A percentile compares a stretch with the other conserved stretches of the same genome.
Evolutionary conservation across 1,284 basidiomycete species (phyloP).

Genomic region (Malassezia cuniculi): DNA sequence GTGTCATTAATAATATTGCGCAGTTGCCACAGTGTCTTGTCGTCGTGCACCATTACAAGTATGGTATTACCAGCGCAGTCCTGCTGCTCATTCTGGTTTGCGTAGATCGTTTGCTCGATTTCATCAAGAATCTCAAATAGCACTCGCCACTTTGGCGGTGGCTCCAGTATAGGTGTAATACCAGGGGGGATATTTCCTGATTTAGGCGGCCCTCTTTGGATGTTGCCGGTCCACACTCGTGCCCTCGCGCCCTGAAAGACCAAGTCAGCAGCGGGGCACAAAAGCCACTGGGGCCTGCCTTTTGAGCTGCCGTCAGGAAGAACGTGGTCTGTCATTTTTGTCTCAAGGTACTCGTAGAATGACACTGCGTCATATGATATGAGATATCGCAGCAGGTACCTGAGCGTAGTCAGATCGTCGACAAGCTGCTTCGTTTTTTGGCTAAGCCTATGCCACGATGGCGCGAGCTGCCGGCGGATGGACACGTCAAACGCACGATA

Average conservation of each 20-base stretch:
- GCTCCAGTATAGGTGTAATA: conserved; percentile 77
- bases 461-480: conserved; percentile 74
- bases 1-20: no score
- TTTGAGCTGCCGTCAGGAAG: conserved; percentile 40
- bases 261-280: conserved; percentile 73
- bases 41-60: no score
- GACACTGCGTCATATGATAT: conserved; percentile 80
- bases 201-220: conserved; percentile 7
- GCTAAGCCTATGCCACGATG: conserved; percentile 92
- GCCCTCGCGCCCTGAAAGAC: conserved; percentile 73
- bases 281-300: conserved; percentile 66
- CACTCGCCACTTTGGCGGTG: conserved; percentile 85
- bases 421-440: conserved; percentile 83
- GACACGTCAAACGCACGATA: conserved; percentile 85
- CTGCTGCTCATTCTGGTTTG: conserved; percentile 47
- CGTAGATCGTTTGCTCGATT: conserved; percentile 70
- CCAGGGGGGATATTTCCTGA: conserved; percentile 53
- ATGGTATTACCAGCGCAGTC: no score
- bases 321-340: conserved; percentile 62
- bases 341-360: conserved; percentile 84
- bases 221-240: conserved; percentile 52
- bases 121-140: conserved; percentile 75
- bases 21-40: no score
- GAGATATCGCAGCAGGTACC: conserved; percentile 71
- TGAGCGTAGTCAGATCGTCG: conserved; percentile 69